Base-by-base conservation (phyloP, 2,329 filamentous ascomycete species). In the Calonectria pseudoreteaudii region DNA sequence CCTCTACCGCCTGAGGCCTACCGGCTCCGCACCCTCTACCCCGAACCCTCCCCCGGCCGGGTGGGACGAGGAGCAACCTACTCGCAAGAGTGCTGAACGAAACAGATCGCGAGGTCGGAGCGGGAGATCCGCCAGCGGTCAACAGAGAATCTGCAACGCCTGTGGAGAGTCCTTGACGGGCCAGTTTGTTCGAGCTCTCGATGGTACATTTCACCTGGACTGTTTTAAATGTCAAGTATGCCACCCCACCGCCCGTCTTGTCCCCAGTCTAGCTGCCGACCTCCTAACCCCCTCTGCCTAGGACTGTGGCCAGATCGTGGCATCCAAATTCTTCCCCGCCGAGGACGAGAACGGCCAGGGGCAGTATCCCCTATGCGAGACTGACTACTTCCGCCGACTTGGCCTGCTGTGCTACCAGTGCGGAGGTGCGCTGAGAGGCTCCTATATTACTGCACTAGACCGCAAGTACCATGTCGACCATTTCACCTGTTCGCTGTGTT, bases 401-500 rank as follows among this genome's bases (percentile, higher is more conserved):
- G 95, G 96, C 75, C 90, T 99, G 56, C 90, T 99, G 53, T 99
- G 97, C 85, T 94, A 94, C 84, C 93, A 97, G 76, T 99, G 97
- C 83, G 95, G 95, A 77, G 95, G 95, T 73, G 97, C 97, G 62
- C 90, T 99, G 26, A 94, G 97, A 75, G 97, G 97, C 60, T 98
- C 97, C 6, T 99, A 99, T 86, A 99, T 99, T 82, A 99, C 97
- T 20, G 97, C 97, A 4, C 90, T 99, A 68, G 97, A 99, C 79
- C 94, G 95, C 81, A 99, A 99, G 87, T 99, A 99, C 85, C 97
- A 98, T 85, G 98, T 99, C 78, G 96, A 98, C 84, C 97, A 99
- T 86, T 99, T 99, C 82, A 99, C 97, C 47, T 99, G 97, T 86
- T 98, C 96, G 14, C 92, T 98, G 38, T 99, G 97, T 83, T 94